These are phyloP conservation scores for Fusarium sp. DNA, from an alignment of 2,329 filamentous ascomycete genomes.

Conservation along the genomic window DNA sequence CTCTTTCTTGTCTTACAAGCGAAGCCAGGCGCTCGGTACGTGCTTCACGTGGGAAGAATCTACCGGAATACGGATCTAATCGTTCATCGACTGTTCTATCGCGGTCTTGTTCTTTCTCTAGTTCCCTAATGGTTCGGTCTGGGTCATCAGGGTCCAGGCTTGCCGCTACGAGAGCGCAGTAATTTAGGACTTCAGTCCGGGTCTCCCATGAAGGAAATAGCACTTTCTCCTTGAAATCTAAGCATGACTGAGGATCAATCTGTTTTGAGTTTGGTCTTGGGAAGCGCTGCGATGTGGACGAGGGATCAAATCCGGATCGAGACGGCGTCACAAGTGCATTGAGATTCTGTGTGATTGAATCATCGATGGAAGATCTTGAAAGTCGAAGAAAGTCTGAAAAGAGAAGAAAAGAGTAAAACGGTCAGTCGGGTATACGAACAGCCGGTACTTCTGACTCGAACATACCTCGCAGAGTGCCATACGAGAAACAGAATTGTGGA, in stretches of 20 bases:
- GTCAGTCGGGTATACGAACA: neutral
- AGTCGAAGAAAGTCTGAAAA: slow-evolving; percentile 86
- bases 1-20: slow-evolving; percentile 77
- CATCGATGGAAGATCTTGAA: slow-evolving; percentile 86
- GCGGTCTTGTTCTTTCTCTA: neutral
- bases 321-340: slow-evolving; percentile 87
- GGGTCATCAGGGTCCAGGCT: neutral
- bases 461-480: slow-evolving; percentile 73
- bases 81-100: slow-evolving; percentile 81
- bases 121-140: neutral
- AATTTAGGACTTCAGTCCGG: neutral
- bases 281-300: neutral
- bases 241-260: slow-evolving; percentile 48
- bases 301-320: slow-evolving; percentile 77
- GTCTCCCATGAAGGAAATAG: neutral
- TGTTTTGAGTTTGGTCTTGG: neutral
- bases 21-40: slow-evolving; percentile 82
- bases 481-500: slow-evolving; percentile 82
- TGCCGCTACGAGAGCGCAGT: neutral
- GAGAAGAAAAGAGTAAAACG: neutral
- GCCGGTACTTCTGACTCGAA: neutral
- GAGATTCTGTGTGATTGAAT: slow-evolving; percentile 88
- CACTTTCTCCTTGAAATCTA: slow-evolving; percentile 70
- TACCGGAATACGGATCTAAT: slow-evolving; percentile 87
- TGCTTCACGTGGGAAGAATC: slow-evolving; percentile 82